Base-by-base conservation (phyloP, 1,139 yeast genomes). In the Kodamaea fungicola region DNA sequence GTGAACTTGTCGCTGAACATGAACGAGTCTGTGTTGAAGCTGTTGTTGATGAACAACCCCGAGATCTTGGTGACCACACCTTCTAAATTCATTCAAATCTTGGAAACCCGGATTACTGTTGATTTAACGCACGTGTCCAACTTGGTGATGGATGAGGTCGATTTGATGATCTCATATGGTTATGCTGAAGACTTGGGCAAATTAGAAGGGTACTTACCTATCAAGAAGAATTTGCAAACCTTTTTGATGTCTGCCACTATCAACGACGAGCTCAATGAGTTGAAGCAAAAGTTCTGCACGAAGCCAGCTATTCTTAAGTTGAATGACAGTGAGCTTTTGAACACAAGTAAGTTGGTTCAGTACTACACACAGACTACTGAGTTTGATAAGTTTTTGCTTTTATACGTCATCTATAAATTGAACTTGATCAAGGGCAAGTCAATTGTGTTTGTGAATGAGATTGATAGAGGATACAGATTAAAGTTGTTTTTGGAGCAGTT, bases 181-280 rank as follows among this genome's bases (percentile, higher is more conserved):
- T 88, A 92, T 59, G 77, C 80, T 49, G 96, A 88, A 6, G 98
- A 94, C 61, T 70, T 94, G 46, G 64, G 73, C 39, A 76, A 76
- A 48, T 71, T 92, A 44, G 75, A 83, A 10, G 70, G 71, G 19
- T 75, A 66, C 45, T 64, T 88, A 45, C 92, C 94, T 8, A 71
- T 81, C 38, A 81, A 80, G 56, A 83, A 83, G 50, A 80, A 82
- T 39, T 67, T 88, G 49, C 98, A 94, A 63, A 83, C 95, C 2
- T 90, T 89, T 64, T 68, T 94, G 48, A 92, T 92, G 97, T 87
- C 96, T 59, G 99, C 99, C 2, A 94, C 98, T 3, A 67, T 94
- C 42, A 86, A 82, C 55, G 95, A 87, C 35, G 97, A 92, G 44
- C 78, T 90, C 45, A 80, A 86, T 42, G 78, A 76, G 33, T 66